phyloP scores from a whole-genome alignment of 805 yeast species.

The Suhomyces sp. region DNA sequence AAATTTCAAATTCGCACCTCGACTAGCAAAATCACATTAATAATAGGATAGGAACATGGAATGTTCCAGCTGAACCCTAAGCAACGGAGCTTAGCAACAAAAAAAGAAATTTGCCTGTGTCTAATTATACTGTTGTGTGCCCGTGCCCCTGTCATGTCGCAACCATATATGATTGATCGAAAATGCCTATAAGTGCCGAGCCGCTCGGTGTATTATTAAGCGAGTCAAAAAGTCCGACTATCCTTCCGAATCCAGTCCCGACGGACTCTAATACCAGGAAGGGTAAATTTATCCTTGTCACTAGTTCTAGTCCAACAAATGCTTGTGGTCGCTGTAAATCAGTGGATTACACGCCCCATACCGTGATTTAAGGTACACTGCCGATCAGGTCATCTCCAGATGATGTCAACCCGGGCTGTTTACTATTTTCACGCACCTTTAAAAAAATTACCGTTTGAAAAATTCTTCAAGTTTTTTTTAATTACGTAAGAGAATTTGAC shows the following conservation, averaged over 20 bases:
- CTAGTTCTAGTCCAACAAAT: not conserved
- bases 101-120: not conserved
- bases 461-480: too few species aligned
- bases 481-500: not conserved
- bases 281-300: not conserved
- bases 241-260: too few species aligned
- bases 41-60: not conserved
- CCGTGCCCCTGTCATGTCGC: not conserved
- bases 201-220: not conserved
- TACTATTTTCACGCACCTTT: not conserved
- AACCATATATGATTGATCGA: too few species aligned
- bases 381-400: not conserved
- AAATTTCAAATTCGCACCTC: not conserved
- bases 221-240: not conserved
- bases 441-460: too few species aligned
- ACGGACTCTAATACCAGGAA: too few species aligned
- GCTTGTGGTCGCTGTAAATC: not conserved
- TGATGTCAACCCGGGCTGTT: not conserved
- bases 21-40: not conserved
- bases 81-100: not conserved
- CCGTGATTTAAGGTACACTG: not conserved
- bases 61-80: not conserved
- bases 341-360: not conserved
- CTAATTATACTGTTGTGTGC: not conserved
- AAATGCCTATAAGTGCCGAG: not conserved